A percentile compares a stretch with the other conserved stretches of the same genome.
These are phyloP conservation scores for Mortierella sp. DNA, from an alignment of 371 early-diverging fungal genomes.

Conservation along the genomic window DNA sequence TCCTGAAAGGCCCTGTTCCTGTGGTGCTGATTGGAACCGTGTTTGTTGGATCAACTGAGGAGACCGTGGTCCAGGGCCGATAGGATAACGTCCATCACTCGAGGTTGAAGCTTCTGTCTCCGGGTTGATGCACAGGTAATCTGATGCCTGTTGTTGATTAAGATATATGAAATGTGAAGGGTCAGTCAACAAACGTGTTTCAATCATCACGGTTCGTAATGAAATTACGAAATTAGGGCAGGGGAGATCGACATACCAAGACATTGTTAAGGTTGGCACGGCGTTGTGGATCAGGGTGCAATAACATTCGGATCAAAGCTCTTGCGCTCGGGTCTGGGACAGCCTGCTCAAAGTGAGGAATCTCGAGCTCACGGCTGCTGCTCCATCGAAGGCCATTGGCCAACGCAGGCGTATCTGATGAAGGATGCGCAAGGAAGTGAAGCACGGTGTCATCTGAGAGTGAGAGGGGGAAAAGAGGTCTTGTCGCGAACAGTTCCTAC, in stretches of 20 bases:
- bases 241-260: conserved; percentile 17
- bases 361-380: conserved; percentile 19
- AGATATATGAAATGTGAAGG: neutral
- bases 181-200: too few species aligned
- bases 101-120: conserved; percentile 3
- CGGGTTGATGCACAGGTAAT: conserved; percentile 4
- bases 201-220: too few species aligned
- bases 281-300: conserved; percentile 36
- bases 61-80: neutral
- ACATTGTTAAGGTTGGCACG: conserved; percentile 40
- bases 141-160: conserved; percentile 2
- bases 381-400: conserved; percentile 42
- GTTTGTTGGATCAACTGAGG: neutral
- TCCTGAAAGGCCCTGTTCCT: too few species aligned
- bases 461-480: conserved; percentile 42
- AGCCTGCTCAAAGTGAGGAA: conserved; percentile 40
- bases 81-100: neutral
- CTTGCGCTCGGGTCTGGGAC: conserved; percentile 36
- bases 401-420: conserved; percentile 29
- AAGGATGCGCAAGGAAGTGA: conserved; percentile 50
- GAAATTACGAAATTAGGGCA: too few species aligned
- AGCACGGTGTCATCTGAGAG: conserved; percentile 50
- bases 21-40: neutral
- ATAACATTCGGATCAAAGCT: conserved; percentile 31
- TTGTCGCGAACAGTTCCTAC: conserved; percentile 47